Conservation (phyloP, 2,329 filamentous ascomycete genomes). For the Colletotrichum tofieldiae region DNA sequence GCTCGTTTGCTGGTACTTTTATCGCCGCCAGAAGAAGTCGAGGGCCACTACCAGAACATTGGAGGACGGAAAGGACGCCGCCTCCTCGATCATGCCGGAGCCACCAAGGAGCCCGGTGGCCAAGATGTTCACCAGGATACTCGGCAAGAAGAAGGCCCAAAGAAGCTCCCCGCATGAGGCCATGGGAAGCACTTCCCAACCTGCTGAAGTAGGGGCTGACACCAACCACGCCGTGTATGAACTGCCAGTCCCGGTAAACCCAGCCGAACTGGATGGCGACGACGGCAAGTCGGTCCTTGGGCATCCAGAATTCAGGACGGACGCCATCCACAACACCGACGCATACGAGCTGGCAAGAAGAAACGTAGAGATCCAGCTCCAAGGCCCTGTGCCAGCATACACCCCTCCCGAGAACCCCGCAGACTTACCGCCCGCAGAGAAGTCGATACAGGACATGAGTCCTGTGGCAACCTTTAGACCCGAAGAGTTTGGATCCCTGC, state of each 20-base stretch:
- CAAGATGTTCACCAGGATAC: slow-evolving; percentile 62
- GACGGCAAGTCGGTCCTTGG: slow-evolving; percentile 56
- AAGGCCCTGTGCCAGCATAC: slow-evolving; percentile 66
- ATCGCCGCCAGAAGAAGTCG: slow-evolving; percentile 54
- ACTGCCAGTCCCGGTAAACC: slow-evolving; percentile 62
- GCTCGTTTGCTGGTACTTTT: slow-evolving; percentile 51
- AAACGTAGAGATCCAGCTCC: slow-evolving; percentile 67
- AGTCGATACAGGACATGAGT: slow-evolving; percentile 54
- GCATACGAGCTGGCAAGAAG: slow-evolving; percentile 67
- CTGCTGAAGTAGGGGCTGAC: slow-evolving; percentile 59
- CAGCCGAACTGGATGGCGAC: slow-evolving; percentile 64
- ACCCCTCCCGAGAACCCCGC: slow-evolving; percentile 55
- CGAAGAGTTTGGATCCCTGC: slow-evolving; percentile 48
- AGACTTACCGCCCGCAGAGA: slow-evolving; percentile 49
- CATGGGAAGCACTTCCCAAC: slow-evolving; percentile 52
- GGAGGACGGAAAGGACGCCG: slow-evolving; percentile 56
- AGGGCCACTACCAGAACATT: slow-evolving; percentile 41
- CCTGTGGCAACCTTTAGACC: slow-evolving; percentile 54
- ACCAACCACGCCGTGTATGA: slow-evolving; percentile 67
- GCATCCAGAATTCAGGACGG: slow-evolving; percentile 59
- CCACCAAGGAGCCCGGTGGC: slow-evolving; percentile 55
- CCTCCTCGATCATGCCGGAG: slow-evolving; percentile 53
- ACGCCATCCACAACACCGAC: slow-evolving; percentile 57
- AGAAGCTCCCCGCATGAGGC: slow-evolving; percentile 47
- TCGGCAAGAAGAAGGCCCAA: slow-evolving; percentile 53